These are phyloP conservation scores for Kuraishia ogatae DNA, from an alignment of 805 yeast species.

Conservation along the genomic window DNA sequence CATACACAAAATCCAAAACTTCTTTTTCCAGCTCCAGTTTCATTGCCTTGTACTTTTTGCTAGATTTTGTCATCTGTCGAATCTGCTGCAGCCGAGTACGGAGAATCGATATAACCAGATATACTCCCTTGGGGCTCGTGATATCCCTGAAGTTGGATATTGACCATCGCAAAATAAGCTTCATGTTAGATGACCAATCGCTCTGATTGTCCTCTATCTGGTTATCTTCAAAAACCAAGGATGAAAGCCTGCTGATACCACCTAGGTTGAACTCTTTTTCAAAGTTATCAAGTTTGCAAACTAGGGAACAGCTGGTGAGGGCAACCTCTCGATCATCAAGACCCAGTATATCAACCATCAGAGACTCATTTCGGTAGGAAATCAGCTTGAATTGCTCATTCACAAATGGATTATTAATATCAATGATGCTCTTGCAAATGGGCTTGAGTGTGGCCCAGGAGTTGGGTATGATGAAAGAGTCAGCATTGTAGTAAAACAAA, in stretches of 20 bases:
- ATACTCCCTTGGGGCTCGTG: constrained; percentile 10
- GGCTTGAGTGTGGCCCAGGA: constrained; percentile 51
- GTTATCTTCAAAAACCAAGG: constrained; percentile 13
- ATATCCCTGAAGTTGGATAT: constrained; percentile 14
- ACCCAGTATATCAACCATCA: constrained; percentile 38
- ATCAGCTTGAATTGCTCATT: constrained; percentile 49
- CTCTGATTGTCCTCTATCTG: constrained; percentile 7
- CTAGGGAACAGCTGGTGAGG: neutral
- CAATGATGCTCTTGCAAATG: constrained; percentile 33
- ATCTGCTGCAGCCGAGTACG: constrained; percentile 13
- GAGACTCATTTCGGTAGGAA: constrained; percentile 61
- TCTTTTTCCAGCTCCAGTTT: constrained; percentile 21
- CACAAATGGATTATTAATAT: constrained; percentile 20
- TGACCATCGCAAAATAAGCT: constrained; percentile 20
- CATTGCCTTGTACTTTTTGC: constrained; percentile 14
- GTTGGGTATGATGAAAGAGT: constrained; percentile 54
- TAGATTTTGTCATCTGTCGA: constrained; percentile 7
- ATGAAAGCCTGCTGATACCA: constrained; percentile 11
- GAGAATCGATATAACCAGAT: constrained; percentile 17
- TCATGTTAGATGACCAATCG: constrained; percentile 17
- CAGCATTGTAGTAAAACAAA: constrained; percentile 41
- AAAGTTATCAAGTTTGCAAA: constrained; percentile 1
- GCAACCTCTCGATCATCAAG: neutral
- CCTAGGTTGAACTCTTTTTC: constrained; percentile 7
- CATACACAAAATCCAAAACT: constrained; percentile 23